Evolutionary conservation across 108 stramenopile species (phyloP), one percentile per base, ranked within the genome.

Genomic region (Epithemia pelagica): DNA sequence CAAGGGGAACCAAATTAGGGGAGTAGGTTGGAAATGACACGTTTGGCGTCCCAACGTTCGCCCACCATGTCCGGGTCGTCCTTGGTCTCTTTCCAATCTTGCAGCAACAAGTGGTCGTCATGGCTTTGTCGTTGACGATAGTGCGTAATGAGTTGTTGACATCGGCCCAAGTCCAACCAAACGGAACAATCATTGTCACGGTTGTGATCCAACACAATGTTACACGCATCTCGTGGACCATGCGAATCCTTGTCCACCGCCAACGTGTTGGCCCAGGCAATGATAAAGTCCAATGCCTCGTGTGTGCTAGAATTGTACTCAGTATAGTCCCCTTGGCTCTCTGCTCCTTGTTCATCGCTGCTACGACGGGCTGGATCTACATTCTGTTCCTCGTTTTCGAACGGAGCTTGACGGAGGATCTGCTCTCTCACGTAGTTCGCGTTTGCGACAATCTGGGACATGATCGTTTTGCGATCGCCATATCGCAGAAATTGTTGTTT

Each of bases 131-230:
- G n/a, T 32, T 78, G 66, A 46, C 72, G 71, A 28, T 82, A 82
- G 54, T 71, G 65, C 24, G 64, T 72, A 51, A 82, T 69, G 23
- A 82, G 64, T 52, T 78, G 74, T 56, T 59, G 54, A 37, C 77
- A 82, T 8, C 75, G 74, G 2, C 75, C 77, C 0, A 82, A 64
- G 32, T 82, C 81, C 54, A 79, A 74, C 31, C 61, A 65, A 23
- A 68, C 2, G 8, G 63, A 26, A 3, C n/a, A 37, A 29, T 78
- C 77, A 25, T 66, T 24, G 10, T 64, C 30, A n/a, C 67, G 2
- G 3, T 65, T 30, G 31, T 23, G 28, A 32, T n/a, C 61, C 26
- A 62, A n/a, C 23, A 29, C 33, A 67, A 54, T 2, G 54, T 54
- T 30, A 20, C 27, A 52, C 70, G 53, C 54, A 65, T 52, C 71